Conservation (phyloP, 2,329 filamentous ascomycete genomes). For the Apiospora koreana region DNA sequence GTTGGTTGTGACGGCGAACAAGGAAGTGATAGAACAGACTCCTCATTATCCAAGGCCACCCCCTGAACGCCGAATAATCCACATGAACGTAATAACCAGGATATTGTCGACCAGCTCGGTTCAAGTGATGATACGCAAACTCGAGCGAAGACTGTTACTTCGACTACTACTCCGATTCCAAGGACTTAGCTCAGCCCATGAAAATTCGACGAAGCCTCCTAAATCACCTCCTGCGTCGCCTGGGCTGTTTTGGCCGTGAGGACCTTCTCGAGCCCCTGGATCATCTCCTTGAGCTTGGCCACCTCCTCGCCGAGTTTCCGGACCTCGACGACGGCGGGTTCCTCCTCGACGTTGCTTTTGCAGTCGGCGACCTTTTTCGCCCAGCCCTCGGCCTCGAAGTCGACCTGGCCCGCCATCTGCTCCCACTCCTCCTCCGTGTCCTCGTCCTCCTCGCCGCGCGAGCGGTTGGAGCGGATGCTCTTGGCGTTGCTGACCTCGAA, state of each 20-base stretch:
- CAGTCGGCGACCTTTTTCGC: constrained; percentile 73
- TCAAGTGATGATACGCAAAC: not conserved
- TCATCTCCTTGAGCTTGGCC: constrained; percentile 53
- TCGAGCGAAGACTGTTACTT: not conserved
- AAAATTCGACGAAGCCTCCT: not conserved
- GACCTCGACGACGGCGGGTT: constrained; percentile 73
- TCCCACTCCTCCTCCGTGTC: constrained; percentile 93
- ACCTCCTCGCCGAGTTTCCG: constrained; percentile 59
- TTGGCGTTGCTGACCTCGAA: constrained; percentile 68
- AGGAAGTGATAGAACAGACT: not conserved
- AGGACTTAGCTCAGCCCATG: not conserved
- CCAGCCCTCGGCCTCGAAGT: constrained; percentile 87
- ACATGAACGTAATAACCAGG: not conserved
- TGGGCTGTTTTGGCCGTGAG: constrained; percentile 15
- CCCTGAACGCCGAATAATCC: not conserved
- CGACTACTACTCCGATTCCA: not conserved
- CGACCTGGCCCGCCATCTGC: constrained; percentile 68
- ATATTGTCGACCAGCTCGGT: too few species aligned
- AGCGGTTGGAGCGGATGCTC: constrained; percentile 71
- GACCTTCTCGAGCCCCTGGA: constrained; percentile 20
- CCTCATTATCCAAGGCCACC: not conserved
- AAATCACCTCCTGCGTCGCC: not conserved
- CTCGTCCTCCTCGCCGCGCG: constrained; percentile 83
- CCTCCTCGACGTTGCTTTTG: constrained; percentile 79
- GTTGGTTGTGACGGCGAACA: not conserved